Evolutionary conservation across 768 basidiomycete genomes (phyloP), one percentile per base, ranked within the genome.

Genomic region (Leccinum rimulosum): DNA sequence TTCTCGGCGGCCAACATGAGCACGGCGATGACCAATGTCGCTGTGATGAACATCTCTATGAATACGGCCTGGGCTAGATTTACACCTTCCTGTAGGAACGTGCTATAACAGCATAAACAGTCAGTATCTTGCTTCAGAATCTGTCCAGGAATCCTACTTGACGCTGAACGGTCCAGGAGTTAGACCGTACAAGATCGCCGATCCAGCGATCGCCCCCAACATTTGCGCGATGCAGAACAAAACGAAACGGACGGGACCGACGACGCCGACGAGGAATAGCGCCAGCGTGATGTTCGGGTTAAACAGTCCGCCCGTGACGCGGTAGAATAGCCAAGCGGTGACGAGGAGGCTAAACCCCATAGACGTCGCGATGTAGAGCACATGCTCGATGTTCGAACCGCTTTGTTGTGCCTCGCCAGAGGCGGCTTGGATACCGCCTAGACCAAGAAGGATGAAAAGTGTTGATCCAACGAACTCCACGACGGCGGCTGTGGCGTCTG

Each of bases 1-100:
- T 88, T 88, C 71, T 88, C 88, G 15, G 83, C 84, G 4, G 88
- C 87, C 27, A 89, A 70, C 85, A 89, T 88, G 61, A 88, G 80
- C n/a, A 88, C 84, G 6, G 87, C 76, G 14, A 87, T 70, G 47
- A 84, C 80, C 43, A 88, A 76, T 15, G 77, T 76, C 12, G 82
- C 76, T 14, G 86, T 88, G 63, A 83, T 80, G 70, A 88, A 88
- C 80, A 87, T 84, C 68, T 89, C 87, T 60, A 88, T 86, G 69
- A 88, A 88, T 17, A 87, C 79, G 11, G 77, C 85, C 68, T 88
- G 84, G 1, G 83, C 77, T 3, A 70, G 60, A 70, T 79, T 87
- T 59, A 82, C 70, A 4, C 78, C 80, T 19, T 71, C 66, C 9
- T 75, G 74, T 35, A 84, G 74, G 63, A 70, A 69, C 9, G 83